Evolutionary conservation across 306 rosid species (phyloP).

Genomic region (Citrullus amarus): DNA sequence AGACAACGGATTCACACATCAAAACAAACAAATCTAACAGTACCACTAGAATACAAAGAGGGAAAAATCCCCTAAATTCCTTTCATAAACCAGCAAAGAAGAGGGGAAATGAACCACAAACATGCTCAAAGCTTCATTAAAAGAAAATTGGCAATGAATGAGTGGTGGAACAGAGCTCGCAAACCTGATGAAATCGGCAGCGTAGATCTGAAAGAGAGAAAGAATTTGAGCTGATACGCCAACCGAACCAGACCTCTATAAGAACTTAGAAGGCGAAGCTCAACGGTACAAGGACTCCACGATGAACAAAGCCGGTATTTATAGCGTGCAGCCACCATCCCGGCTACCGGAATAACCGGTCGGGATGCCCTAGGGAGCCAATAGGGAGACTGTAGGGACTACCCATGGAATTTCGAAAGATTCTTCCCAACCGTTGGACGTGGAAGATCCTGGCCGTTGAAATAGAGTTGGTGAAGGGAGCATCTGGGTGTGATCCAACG

Average conservation of each 20-base stretch:
- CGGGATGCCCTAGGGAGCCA: background rate
- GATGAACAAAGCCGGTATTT: background rate
- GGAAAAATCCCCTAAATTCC: background rate
- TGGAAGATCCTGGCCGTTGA: background rate
- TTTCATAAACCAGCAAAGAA: background rate
- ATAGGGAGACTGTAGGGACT: background rate
- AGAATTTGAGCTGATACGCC: background rate
- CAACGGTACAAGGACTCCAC: constrained; percentile 5
- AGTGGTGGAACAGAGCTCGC: background rate
- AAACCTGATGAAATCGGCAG: constrained; percentile 15
- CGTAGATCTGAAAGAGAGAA: constrained; percentile 5
- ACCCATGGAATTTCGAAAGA: background rate
- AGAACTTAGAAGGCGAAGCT: background rate
- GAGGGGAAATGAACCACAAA: background rate
- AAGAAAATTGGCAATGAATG: background rate
- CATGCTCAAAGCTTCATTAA: background rate
- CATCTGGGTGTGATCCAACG: background rate
- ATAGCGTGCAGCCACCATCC: background rate
- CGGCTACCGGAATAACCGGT: constrained; percentile 12
- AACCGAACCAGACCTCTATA: constrained; percentile 10
- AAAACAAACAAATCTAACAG: background rate
- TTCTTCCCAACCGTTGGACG: background rate
- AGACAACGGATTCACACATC: background rate
- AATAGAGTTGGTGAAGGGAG: background rate
- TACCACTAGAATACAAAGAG: background rate